Base-by-base conservation (phyloP, 2,329 filamentous ascomycete genomes). In the Aspergillus sergii region DNA sequence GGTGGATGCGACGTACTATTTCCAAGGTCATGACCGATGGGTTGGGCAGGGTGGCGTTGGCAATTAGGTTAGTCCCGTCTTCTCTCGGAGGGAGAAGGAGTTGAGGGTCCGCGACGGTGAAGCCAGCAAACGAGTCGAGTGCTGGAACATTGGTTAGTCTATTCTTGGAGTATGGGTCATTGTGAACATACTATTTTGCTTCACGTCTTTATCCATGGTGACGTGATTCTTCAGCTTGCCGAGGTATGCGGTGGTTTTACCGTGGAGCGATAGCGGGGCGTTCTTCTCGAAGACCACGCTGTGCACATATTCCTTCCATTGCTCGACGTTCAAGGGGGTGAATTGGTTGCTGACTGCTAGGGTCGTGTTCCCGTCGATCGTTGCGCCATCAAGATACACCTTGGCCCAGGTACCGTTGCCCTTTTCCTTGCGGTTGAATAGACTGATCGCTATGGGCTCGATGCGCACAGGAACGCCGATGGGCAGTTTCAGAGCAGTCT, bases 11-110 rank as follows among this genome's bases (percentile, higher is more conserved):
- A 63, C 71, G n/a, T 67, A 74, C 72, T 63, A 88, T 81, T 53
- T 82, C 79, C 55, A 88, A 72, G 4, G 82, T 86, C 73, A 87
- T 74, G 32, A 85, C 78, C 1, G 85, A 86, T 0, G 85, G 86
- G 70, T 88, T 89, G 61, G 85, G 85, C 45, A 89, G 83, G 39
- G 75, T 80, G 58, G 85, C 82, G 55, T 79, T 82, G 68, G 83
- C 86, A 36, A 82, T 61, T 58, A 88, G 78, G 68, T 88, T 88
- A 39, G 82, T 81, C 60, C 81, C 81, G 64, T 85, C 82, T 0
- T 72, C 62, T 45, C 74, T 61, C 2, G 76, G 66, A 30, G 76
- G 75, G 7, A 81, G 71, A 57, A 85, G 76, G 60, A 87, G 76
- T 32, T 75, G 75, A 59, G 83, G 79, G 60, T 81, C 75, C 9